Conservation (phyloP, 371 early-diverging fungal genomes). For the Mortierella sp. region DNA sequence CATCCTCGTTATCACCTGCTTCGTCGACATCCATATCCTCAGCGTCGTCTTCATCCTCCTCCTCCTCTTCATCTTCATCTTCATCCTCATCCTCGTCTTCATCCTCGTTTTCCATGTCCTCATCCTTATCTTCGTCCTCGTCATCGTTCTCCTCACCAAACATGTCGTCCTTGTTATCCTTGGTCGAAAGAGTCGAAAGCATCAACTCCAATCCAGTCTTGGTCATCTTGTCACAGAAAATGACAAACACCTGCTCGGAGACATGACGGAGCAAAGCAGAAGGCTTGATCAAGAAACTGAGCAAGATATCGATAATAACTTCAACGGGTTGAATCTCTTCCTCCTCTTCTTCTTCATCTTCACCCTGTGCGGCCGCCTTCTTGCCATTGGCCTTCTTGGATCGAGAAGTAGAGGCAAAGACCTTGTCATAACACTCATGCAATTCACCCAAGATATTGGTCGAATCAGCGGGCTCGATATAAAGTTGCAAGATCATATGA, state of each 20-base stretch:
- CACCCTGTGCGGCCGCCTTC: conserved; percentile 53
- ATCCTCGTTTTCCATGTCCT: conserved; percentile 56
- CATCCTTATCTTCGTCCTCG: conserved; percentile 60
- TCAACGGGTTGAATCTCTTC: conserved; percentile 84
- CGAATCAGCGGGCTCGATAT: conserved; percentile 75
- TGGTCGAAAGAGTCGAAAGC: conserved; percentile 69
- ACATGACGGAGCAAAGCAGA: conserved; percentile 79
- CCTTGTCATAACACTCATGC: conserved; percentile 75
- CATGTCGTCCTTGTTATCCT: conserved; percentile 60
- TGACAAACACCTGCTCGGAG: conserved; percentile 85
- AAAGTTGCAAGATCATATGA: conserved; percentile 71
- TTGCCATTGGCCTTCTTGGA: conserved; percentile 49
- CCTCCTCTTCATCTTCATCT: conserved; percentile 40
- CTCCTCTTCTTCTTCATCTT: conserved; percentile 62
- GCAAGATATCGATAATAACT: conserved; percentile 90
- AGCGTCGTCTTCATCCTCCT: conserved; percentile 53
- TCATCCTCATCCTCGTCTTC: conserved; percentile 58
- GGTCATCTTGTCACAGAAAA: conserved; percentile 81
- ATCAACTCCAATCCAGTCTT: conserved; percentile 80
- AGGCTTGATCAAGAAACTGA: conserved; percentile 89
- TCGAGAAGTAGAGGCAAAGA: conserved; percentile 53
- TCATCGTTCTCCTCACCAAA: conserved; percentile 69
- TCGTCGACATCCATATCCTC: conserved; percentile 52
- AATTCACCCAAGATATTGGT: conserved; percentile 72
- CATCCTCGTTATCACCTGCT: conserved; percentile 43